A percentile compares a stretch with the other conserved stretches of the same genome.
These are phyloP conservation scores for Termitomyces sp. DNA, from an alignment of 1,284 basidiomycete species.

Conservation along the genomic window DNA sequence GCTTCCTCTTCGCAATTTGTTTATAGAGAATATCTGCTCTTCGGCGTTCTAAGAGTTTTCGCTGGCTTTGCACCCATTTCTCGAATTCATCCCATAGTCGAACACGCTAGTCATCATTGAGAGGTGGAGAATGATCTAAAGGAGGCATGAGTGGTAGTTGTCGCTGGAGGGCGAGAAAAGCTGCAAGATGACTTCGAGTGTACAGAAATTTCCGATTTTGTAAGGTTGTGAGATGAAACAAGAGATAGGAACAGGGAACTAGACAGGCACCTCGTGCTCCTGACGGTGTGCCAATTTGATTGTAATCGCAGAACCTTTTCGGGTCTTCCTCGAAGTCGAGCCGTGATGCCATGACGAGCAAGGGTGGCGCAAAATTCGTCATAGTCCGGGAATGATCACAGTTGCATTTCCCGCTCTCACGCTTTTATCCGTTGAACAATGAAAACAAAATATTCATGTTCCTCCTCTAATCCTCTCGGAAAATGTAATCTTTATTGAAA, in stretches of 20 bases:
- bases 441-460: no score
- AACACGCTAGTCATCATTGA: slow-evolving; percentile 20
- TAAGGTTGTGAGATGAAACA: slow-evolving; percentile 21
- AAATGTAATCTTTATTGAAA: no score
- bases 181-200: slow-evolving; percentile 20
- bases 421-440: no score
- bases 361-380: no score
- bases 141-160: slow-evolving; percentile 15
- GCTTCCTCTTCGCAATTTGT: slow-evolving; percentile 23
- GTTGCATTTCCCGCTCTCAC: no score
- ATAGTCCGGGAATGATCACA: no score
- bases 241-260: slow-evolving; percentile 27
- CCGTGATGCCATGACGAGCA: no score
- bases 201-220: slow-evolving; percentile 20
- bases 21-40: slow-evolving; percentile 20
- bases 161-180: slow-evolving; percentile 16
- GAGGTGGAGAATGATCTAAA: slow-evolving; percentile 14
- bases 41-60: slow-evolving; percentile 23
- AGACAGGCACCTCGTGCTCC: slow-evolving; percentile 30
- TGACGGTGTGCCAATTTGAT: slow-evolving; percentile 25
- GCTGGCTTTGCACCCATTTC: slow-evolving; percentile 24
- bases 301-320: slow-evolving; percentile 22
- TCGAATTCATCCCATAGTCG: slow-evolving; percentile 38
- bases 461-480: no score
- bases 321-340: slow-evolving; percentile 25